These are phyloP conservation scores for Piper longum DNA, from an alignment of 164 flowering plant species.

Conservation along the genomic window DNA sequence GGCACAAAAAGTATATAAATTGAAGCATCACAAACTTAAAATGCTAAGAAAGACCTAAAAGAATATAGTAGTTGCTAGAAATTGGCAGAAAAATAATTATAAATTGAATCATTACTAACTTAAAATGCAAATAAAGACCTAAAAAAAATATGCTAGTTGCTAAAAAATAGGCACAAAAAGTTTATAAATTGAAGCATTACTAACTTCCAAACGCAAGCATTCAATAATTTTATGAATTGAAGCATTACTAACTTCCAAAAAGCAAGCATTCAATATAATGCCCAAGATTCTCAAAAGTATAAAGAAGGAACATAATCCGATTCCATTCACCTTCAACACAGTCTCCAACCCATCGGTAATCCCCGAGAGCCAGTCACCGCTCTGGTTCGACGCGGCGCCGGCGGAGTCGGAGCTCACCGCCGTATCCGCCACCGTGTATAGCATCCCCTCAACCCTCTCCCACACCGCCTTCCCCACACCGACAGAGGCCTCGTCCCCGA, in stretches of 20 bases:
- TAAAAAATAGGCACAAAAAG: background rate
- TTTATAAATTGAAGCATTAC: background rate
- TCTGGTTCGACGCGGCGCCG: conserved; percentile 26
- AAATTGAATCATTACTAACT: no score
- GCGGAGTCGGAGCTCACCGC: conserved; percentile 36
- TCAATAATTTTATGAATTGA: background rate
- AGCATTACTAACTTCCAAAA: no score
- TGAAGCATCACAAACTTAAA: background rate
- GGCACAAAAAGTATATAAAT: background rate
- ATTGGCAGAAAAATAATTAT: no score
- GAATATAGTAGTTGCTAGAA: no score
- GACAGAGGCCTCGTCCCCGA: background rate
- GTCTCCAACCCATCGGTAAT: conserved; percentile 58
- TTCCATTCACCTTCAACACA: conserved; percentile 53
- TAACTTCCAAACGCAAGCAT: no score
- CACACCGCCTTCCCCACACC: conserved; percentile 28
- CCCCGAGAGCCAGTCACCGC: conserved; percentile 73
- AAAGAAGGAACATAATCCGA: background rate
- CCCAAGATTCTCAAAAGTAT: background rate
- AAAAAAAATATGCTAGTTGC: background rate
- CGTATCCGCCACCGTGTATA: conserved; percentile 84
- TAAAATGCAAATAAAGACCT: background rate
- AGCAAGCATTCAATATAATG: background rate
- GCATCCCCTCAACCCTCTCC: conserved; percentile 42
- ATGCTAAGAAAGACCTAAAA: no score